Conservation (phyloP, 1,284 basidiomycete genomes). For the Tylopilus sp. region DNA sequence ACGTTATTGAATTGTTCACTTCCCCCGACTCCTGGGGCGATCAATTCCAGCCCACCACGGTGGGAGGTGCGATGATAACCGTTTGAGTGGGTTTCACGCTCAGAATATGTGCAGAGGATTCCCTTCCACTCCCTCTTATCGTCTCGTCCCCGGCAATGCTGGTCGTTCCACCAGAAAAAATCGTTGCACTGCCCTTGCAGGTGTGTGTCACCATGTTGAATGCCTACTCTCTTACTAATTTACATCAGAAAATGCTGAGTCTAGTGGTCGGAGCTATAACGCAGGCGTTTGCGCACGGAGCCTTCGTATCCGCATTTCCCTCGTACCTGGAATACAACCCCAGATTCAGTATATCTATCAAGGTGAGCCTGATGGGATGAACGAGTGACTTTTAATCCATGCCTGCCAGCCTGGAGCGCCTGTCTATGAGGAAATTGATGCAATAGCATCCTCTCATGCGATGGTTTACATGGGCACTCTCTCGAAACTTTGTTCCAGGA, state of each 20-base stretch:
- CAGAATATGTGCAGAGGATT: slow-evolving; percentile 26
- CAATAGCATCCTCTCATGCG: slow-evolving; percentile 41
- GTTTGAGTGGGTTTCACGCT: slow-evolving; percentile 5
- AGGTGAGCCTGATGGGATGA: slow-evolving; percentile 25
- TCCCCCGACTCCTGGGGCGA: slow-evolving; percentile 55
- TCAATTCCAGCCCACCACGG: slow-evolving; percentile 54
- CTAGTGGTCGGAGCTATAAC: slow-evolving; percentile 48
- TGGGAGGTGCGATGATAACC: slow-evolving; percentile 33
- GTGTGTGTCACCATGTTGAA: slow-evolving; percentile 24
- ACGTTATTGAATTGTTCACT: slow-evolving; percentile 60
- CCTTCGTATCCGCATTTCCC: slow-evolving; percentile 42
- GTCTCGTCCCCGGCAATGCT: slow-evolving; percentile 56
- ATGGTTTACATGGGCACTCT: slow-evolving; percentile 51
- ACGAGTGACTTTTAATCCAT: not conserved
- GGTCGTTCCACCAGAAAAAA: slow-evolving; percentile 47
- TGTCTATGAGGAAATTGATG: slow-evolving; percentile 36
- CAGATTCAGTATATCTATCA: slow-evolving; percentile 34
- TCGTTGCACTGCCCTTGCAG: slow-evolving; percentile 55
- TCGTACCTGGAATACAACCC: slow-evolving; percentile 30
- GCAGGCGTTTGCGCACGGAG: slow-evolving; percentile 50
- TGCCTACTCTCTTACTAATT: slow-evolving; percentile 11
- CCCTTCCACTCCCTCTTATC: slow-evolving; percentile 41
- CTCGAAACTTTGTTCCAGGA: slow-evolving; percentile 48
- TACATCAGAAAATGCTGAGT: slow-evolving; percentile 36
- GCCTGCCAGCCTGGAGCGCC: slow-evolving; percentile 22